A percentile compares a stretch with the other conserved stretches of the same genome.
Conservation (phyloP, 805 yeast species). For the Monosporozyma aquatica region DNA sequence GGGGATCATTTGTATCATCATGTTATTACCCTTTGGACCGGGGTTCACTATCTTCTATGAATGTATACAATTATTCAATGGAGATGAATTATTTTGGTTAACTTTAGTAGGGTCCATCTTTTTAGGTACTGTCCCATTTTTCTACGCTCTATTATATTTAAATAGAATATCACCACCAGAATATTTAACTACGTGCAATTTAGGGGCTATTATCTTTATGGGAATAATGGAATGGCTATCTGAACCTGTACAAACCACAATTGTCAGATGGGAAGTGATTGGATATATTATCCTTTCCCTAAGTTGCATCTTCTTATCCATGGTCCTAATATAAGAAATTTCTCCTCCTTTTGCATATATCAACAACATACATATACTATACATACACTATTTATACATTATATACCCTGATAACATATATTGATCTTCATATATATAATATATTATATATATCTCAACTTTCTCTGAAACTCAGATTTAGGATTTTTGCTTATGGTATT, state of each 20-base stretch:
- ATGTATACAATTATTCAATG: conserved; percentile 9
- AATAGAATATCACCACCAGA: conserved; percentile 20
- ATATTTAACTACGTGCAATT: conserved; percentile 19
- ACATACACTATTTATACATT: too few relatives aligned
- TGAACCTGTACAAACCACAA: conserved; percentile 21
- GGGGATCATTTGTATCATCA: conserved; percentile 17
- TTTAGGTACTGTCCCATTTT: conserved; percentile 21
- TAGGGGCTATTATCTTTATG: conserved; percentile 23
- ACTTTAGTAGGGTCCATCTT: conserved; percentile 10
- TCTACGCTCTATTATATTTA: conserved; percentile 18
- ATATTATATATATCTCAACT: too few relatives aligned
- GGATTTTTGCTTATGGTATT: conserved; percentile 2
- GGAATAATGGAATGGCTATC: conserved; percentile 26
- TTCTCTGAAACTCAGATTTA: too few relatives aligned
- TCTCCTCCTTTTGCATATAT: not conserved
- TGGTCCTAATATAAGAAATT: not conserved
- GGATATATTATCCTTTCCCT: conserved; percentile 22
- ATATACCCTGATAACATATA: too few relatives aligned
- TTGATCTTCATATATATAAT: too few relatives aligned
- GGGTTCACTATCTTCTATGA: conserved; percentile 2
- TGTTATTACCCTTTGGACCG: conserved; percentile 20
- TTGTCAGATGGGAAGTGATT: conserved; percentile 27
- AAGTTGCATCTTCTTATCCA: conserved; percentile 9
- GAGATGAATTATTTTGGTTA: conserved; percentile 16
- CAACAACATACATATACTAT: too few relatives aligned